Evolutionary conservation across 2,329 filamentous ascomycete genomes (phyloP), one percentile per base, ranked within the genome.

Genomic region (Monilinia polystroma): DNA sequence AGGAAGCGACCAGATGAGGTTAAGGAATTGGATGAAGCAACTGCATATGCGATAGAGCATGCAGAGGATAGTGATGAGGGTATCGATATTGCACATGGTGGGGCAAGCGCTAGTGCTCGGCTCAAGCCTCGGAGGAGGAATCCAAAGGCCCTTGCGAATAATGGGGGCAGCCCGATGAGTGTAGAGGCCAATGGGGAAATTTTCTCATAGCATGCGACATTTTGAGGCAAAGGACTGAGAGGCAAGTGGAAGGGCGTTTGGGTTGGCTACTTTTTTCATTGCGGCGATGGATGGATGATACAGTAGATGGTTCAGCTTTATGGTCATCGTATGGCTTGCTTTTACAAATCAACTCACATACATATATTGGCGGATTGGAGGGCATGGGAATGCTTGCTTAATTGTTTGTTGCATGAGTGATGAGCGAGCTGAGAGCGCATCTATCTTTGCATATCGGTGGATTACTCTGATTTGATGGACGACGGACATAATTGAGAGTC

Each of bases 1-100:
- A 87, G 95, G 72, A 88, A 90, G 79, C 90, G 93, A 76, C 95
- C 95, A 0, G 82, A 83, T 18, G 87, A 97, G 75, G 83, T 97
- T 66, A 88, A 84, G 54, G 91, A 96, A 73, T 82, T 98, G 60
- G 93, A 99, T 76, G 95, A 99, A 79, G 83, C 85, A n/a, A 80
- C 82, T 14, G 77, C 79, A 10, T 86, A 82, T 71, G 82, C 80
- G 32, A 81, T 82, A 67, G 80, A 84, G 58, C 81, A 85, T 69
- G 80, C 79, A 2, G 84, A 88, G n/a, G 83, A 85, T 23, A 78
- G 78, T 47, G 85, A 87, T 20, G 85, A 86, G 20, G 81, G 82
- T 66, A 79, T 75, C 65, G 81, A 73, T 66, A 79, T 69, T 41
- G 45, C 45, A 51, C 58, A 32, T 51, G 58, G 58, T 62, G 29